Base-by-base conservation (phyloP, 768 basidiomycete species). In the Pulveroboletus sp. region DNA sequence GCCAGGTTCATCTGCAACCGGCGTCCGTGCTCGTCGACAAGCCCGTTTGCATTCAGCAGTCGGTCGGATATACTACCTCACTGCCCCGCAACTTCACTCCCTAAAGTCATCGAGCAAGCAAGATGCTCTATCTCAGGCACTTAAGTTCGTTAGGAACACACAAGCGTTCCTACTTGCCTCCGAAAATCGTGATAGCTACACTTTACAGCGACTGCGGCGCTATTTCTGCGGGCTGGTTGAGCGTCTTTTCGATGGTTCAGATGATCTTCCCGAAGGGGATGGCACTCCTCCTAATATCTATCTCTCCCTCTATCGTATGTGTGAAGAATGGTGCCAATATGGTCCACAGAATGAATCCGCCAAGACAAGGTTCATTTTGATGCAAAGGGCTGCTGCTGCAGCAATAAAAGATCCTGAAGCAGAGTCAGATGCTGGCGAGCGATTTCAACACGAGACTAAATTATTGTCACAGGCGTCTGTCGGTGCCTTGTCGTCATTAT, bases 261-360 rank as follows among this genome's bases (percentile, higher is more conserved):
- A 83, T 3, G 75, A 75, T 31, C 72, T 91, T 27, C 83, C 84
- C 43, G 83, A 87, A 51, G 81, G 82, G 1, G 90, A 93, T 45
- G 76, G 84, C 62, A 80, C 89, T 45, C 83, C 87, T 2, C 72
- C 77, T 5, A 80, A 87, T 50, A 84, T 84, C 72, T 82, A 91
- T 60, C 76, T 93, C 7, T 77, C 84, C 3, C 69, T 95, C 30
- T 95, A 89, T 68, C 81, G 85, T 31, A 72, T 92, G 35, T 93
- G 91, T 57, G 91, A 94, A 67, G 91, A 93, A 59, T 96, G 93
- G 93, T 95, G 93, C 66, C 84, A 90, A 60, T 74, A 87, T 40
- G 93, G 90, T 6, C 77, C 82, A 28, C 83, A 89, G 58, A 76
- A 81, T 1, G 89, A 92, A 53, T 69, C 72, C n/a, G 78, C 80